Percentiles rank a stretch among this genome's conserved stretches.
These are phyloP conservation scores for Crepidotus variabilis DNA, from an alignment of 768 basidiomycete species.

Conservation along the genomic window DNA sequence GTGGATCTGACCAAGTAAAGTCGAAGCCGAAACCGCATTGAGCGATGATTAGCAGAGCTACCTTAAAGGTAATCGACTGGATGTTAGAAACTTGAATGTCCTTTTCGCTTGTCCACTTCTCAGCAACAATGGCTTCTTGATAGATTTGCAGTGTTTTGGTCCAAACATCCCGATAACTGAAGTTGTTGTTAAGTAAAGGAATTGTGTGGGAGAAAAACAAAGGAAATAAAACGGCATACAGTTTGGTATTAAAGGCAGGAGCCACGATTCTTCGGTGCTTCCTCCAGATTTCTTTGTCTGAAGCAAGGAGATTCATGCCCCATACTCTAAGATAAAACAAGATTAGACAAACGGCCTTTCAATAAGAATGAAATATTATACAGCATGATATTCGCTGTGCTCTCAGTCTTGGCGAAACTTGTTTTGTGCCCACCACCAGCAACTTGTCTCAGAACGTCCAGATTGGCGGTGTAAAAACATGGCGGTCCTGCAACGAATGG, in stretches of 20 bases:
- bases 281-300: constrained; percentile 1
- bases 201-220: too few relatives aligned
- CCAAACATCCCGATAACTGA: constrained; percentile 41
- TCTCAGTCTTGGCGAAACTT: constrained; percentile 36
- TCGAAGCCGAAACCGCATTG: constrained; percentile 38
- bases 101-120: constrained; percentile 30
- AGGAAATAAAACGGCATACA: constrained; percentile 18
- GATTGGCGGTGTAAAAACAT: constrained; percentile 37
- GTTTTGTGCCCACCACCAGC: constrained; percentile 33
- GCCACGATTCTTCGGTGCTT: constrained; percentile 1
- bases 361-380: constrained; percentile 25
- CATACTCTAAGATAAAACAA: constrained; percentile 33
- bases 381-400: constrained; percentile 22
- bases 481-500: constrained; percentile 34
- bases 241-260: constrained; percentile 25
- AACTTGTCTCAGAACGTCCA: constrained; percentile 46
- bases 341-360: constrained; percentile 8
- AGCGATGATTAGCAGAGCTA: constrained; percentile 26
- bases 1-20: constrained; percentile 32
- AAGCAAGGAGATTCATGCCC: constrained; percentile 32
- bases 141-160: constrained; percentile 30
- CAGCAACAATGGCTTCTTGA: constrained; percentile 33
- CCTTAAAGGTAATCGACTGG: constrained; percentile 34
- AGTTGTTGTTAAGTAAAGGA: too few relatives aligned
- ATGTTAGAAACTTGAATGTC: constrained; percentile 24